These are phyloP conservation scores for Fistulinella prunicolor DNA, from an alignment of 768 basidiomycete genomes.

Conservation along the genomic window DNA sequence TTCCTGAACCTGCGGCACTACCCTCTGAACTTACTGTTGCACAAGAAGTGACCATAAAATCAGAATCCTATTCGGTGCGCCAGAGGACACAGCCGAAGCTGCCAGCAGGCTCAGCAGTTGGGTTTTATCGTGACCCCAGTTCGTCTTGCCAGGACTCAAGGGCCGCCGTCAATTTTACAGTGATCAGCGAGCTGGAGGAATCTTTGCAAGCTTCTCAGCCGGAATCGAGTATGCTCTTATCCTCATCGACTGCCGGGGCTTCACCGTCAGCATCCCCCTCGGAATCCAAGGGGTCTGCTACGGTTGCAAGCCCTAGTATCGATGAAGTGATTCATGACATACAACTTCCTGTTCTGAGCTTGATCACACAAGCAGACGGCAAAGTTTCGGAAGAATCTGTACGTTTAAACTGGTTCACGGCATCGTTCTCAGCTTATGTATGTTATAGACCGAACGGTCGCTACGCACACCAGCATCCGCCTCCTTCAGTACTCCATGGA, in stretches of 20 bases:
- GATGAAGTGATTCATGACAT: slow-evolving; percentile 8
- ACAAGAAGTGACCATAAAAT: slow-evolving; percentile 31
- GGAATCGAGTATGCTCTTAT: slow-evolving; percentile 25
- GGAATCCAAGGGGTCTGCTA: slow-evolving; percentile 6
- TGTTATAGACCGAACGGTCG: slow-evolving; percentile 40
- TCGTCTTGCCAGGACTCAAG: slow-evolving; percentile 48
- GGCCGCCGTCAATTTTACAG: slow-evolving; percentile 67
- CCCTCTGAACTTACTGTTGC: slow-evolving; percentile 31
- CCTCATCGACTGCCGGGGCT: slow-evolving; percentile 18
- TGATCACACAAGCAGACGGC: slow-evolving; percentile 39
- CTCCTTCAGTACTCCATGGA: slow-evolving; percentile 46
- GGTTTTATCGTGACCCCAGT: slow-evolving; percentile 66
- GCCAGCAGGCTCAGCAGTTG: slow-evolving; percentile 69
- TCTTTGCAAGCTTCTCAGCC: slow-evolving; percentile 2
- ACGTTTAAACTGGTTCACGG: slow-evolving; percentile 23
- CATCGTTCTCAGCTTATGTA: slow-evolving; percentile 11
- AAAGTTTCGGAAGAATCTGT: slow-evolving; percentile 57
- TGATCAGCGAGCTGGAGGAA: slow-evolving; percentile 70
- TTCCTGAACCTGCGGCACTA: slow-evolving; percentile 42
- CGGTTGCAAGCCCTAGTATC: slow-evolving; percentile 7
- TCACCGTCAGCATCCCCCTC: slow-evolving; percentile 7
- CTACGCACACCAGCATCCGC: slow-evolving; percentile 46
- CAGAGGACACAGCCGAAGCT: slow-evolving; percentile 63
- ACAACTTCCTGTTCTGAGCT: slow-evolving; percentile 16
- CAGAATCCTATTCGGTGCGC: slow-evolving; percentile 34